phyloP scores from a whole-genome alignment of 371 early-diverging fungal species.

The Actinomucor elegans region DNA sequence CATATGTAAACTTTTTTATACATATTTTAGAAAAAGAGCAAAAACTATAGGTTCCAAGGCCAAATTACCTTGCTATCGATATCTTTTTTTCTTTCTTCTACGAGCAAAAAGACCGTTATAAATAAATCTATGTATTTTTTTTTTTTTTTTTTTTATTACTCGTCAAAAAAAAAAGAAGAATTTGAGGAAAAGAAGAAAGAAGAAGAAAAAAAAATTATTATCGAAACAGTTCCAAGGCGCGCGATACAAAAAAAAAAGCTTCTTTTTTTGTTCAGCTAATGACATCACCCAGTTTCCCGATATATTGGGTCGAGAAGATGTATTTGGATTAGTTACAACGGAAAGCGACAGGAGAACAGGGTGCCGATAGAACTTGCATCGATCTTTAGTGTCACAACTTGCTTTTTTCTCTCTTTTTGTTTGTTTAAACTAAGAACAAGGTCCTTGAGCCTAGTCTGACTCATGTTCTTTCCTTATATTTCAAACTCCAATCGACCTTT shows the following conservation, averaged over 20 bases:
- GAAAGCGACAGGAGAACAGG: neutral
- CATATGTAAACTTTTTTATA: neutral
- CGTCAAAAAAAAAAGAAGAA: neutral
- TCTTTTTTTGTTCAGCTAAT: neutral
- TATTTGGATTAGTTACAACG: neutral
- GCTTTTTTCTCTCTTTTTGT: too few relatives aligned
- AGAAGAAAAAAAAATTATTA: neutral
- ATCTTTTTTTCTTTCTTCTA: neutral
- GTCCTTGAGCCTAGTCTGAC: too few relatives aligned
- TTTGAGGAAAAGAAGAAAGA: neutral
- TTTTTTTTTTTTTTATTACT: neutral
- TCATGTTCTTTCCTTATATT: too few relatives aligned
- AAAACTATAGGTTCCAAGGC: too few relatives aligned
- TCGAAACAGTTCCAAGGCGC: neutral
- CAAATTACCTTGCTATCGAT: neutral
- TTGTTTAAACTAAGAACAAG: too few relatives aligned
- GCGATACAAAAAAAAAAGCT: neutral
- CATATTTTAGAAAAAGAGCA: too few relatives aligned
- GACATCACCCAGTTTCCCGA: slow-evolving; percentile 8
- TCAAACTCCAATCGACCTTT: too few relatives aligned
- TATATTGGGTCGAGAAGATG: neutral
- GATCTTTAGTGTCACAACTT: too few relatives aligned
- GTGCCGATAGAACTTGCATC: too few relatives aligned
- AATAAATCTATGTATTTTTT: neutral
- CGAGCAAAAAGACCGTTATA: neutral